Evolutionary conservation across 345 rosid species (phyloP), one percentile per base, ranked within the genome.

Genomic region (Excoecaria cochinchinensis): DNA sequence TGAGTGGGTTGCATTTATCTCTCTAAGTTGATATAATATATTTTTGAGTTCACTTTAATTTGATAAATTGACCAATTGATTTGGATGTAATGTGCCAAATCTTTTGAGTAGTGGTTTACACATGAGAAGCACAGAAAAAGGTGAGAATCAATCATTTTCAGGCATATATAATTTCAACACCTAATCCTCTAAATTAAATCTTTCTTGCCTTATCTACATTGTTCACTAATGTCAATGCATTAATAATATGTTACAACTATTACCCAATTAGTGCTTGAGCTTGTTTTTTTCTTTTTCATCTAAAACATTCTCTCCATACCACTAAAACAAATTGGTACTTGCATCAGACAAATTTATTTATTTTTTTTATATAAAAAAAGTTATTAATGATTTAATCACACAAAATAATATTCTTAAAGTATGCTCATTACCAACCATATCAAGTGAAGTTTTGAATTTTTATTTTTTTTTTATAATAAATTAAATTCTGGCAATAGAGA

Each of bases 91-190:
- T 14, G 12, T n/a, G 25, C 72, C 48, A 71, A 76, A 74, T 51
- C 65, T 76, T 74, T 58, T 31, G 51, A 5, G 19, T 63, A 79
- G 77, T 76, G 84, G 77, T 80, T 13, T n/a, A 62, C 77, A 78
- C 76, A 73, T 24, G 72, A 74, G 68, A 59, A 73, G 73, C 74
- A 21, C 75, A 65, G 0, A 1, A 7, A 62, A 25, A 60, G 44
- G 8, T 36, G 17, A 22, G 47, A 61, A 19, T 60, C 50, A 40
- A 74, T 74, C 77, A 74, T 74, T 24, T 36, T 74, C 71, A 74
- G 64, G 65, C 66, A 25, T n/a, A 63, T 52, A 74, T 62, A 22
- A 2, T 22, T 11, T 53, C 55, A 53, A 55, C 60, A 48, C 47
- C 77, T 38, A 74, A 64, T 53, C 6, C 47, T 5, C 38, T 47